These are phyloP conservation scores for Kingdonia uniflora DNA, from an alignment of 164 flowering plant genomes.

Conservation along the genomic window DNA sequence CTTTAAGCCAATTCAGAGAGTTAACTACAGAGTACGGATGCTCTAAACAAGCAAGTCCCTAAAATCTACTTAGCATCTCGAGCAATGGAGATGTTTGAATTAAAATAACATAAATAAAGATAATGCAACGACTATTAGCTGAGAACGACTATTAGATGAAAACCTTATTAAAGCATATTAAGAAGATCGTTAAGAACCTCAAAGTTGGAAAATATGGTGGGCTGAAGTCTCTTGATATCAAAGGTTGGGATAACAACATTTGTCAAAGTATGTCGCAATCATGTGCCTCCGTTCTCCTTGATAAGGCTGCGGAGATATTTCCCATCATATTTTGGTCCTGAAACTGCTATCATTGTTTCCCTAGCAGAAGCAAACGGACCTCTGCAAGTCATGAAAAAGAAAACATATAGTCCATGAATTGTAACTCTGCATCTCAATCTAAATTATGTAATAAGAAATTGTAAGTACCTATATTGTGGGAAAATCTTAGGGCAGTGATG, in stretches of 20 bases:
- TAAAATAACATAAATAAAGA: too few relatives aligned
- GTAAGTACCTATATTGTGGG: conserved; percentile 2
- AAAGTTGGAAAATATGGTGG: conserved; percentile 14
- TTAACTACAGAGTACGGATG: too few relatives aligned
- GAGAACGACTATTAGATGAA: neutral
- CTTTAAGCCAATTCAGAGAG: too few relatives aligned
- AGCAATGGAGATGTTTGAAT: too few relatives aligned
- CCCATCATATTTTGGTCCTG: conserved; percentile 12
- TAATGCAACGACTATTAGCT: neutral
- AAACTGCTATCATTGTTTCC: neutral
- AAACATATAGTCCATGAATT: too few relatives aligned
- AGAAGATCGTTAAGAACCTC: conserved; percentile 6
- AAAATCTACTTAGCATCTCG: too few relatives aligned
- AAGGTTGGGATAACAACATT: conserved; percentile 15
- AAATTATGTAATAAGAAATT: too few relatives aligned
- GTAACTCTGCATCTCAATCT: too few relatives aligned
- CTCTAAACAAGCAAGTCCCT: too few relatives aligned
- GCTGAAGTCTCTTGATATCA: conserved; percentile 18
- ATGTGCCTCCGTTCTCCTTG: neutral
- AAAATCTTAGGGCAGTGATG: conserved; percentile 11
- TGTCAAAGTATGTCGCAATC: conserved; percentile 9
- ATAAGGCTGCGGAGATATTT: conserved; percentile 2
- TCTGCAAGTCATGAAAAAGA: neutral
- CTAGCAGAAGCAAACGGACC: neutral
- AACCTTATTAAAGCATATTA: neutral